Percentiles rank a stretch among this genome's conserved stretches.
Conservation (phyloP, 1,284 basidiomycete species). For the Cryptococcus maquisensis region DNA sequence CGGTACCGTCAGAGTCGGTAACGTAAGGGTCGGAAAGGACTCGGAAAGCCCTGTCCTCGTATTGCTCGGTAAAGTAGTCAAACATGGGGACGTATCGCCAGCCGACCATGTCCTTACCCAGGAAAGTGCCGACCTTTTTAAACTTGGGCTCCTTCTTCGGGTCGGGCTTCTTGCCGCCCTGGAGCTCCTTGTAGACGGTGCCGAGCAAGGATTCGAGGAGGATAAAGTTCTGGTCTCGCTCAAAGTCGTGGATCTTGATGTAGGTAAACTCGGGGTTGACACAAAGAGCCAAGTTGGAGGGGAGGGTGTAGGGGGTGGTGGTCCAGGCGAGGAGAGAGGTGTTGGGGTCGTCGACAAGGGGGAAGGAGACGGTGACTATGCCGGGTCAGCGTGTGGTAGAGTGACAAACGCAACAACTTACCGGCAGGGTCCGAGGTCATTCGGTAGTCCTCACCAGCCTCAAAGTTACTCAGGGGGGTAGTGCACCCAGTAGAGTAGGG, state of each 20-base stretch:
- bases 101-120: constrained; percentile 88
- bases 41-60: constrained; percentile 84
- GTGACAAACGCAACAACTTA: constrained; percentile 48
- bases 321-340: constrained; percentile 97
- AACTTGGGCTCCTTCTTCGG: constrained; percentile 84
- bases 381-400: constrained; percentile 1
- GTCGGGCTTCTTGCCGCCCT: constrained; percentile 47
- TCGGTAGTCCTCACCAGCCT: constrained; percentile 88
- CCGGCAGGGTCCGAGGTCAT: constrained; percentile 93
- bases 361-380: constrained; percentile 85
- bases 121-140: constrained; percentile 82
- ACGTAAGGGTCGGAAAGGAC: constrained; percentile 91
- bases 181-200: constrained; percentile 91
- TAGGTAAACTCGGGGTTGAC: constrained; percentile 96
- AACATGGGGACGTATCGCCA: constrained; percentile 96
- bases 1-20: constrained; percentile 88
- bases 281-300: constrained; percentile 90
- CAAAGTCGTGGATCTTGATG: constrained; percentile 93
- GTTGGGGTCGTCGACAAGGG: constrained; percentile 82
- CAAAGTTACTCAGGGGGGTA: constrained; percentile 96
- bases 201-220: constrained; percentile 82
- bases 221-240: constrained; percentile 85
- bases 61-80: constrained; percentile 95
- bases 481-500: constrained; percentile 97
- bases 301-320: constrained; percentile 97